phyloP scores from a whole-genome alignment of 2,329 filamentous ascomycete genomes.

The Aspergillus udagawae region DNA sequence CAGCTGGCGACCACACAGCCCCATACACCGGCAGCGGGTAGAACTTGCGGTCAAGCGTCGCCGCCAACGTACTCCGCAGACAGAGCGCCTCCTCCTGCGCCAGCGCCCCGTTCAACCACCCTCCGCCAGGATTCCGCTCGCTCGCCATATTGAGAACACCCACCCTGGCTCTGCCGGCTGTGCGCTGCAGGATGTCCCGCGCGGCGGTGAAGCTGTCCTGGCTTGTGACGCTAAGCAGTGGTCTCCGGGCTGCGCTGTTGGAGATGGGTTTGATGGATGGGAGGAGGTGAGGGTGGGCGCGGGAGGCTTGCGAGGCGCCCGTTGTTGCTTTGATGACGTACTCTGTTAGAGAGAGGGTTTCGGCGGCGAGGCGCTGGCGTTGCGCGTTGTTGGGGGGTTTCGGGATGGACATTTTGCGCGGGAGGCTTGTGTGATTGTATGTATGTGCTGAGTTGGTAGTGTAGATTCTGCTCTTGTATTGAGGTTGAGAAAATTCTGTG shows the following conservation, averaged over 20 bases:
- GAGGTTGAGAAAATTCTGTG: neutral
- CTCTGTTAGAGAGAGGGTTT: constrained; percentile 2
- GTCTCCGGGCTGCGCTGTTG: neutral
- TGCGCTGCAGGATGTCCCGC: neutral
- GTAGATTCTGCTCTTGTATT: neutral
- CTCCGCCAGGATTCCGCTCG: constrained; percentile 52
- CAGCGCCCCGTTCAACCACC: constrained; percentile 54
- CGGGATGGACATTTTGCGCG: neutral
- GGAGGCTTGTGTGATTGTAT: neutral
- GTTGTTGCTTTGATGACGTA: constrained; percentile 3
- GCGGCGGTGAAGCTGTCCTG: constrained; percentile 14
- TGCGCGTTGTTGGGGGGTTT: constrained; percentile 8
- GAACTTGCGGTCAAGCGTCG: constrained; percentile 24
- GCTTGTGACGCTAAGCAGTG: constrained; percentile 5
- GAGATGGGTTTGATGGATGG: neutral
- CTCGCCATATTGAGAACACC: constrained; percentile 58
- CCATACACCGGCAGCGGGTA: constrained; percentile 48
- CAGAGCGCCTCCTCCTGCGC: constrained; percentile 63
- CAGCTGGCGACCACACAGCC: constrained; percentile 52
- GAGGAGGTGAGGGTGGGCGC: neutral
- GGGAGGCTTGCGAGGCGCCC: neutral
- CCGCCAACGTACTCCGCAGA: constrained; percentile 45
- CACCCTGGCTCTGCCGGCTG: constrained; percentile 19
- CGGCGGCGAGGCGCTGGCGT: constrained; percentile 6
- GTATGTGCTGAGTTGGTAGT: neutral